Percentiles rank a stretch among this genome's conserved stretches.
These are phyloP conservation scores for Podospora conica DNA, from an alignment of 495 filamentous ascomycete species.

Conservation along the genomic window DNA sequence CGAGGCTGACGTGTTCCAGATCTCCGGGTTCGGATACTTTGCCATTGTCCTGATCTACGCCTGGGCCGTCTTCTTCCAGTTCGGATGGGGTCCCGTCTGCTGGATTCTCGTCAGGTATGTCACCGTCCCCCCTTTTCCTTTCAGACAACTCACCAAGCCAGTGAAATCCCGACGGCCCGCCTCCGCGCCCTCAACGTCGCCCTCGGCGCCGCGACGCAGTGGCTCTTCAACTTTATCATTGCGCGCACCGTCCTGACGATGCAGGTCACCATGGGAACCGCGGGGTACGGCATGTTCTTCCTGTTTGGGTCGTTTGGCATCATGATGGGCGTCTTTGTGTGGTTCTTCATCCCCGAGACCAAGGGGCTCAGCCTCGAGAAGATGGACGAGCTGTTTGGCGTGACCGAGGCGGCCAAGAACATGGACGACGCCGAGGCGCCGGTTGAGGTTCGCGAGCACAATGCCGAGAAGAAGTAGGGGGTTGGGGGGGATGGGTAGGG, in stretches of 20 bases:
- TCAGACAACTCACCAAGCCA: neutral
- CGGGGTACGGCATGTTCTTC: constrained; percentile 59
- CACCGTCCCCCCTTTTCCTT: neutral
- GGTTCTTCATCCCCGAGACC: constrained; percentile 61
- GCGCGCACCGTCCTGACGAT: constrained; percentile 54
- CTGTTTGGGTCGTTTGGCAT: constrained; percentile 1
- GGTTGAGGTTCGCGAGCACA: constrained; percentile 1
- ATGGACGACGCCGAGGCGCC: constrained; percentile 9
- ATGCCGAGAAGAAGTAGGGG: constrained; percentile 1
- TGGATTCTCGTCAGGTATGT: constrained; percentile 58
- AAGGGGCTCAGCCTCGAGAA: constrained; percentile 54
- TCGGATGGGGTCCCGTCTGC: constrained; percentile 68
- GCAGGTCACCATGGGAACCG: constrained; percentile 52
- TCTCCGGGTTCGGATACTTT: constrained; percentile 56
- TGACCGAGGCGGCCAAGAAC: constrained; percentile 10
- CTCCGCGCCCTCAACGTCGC: constrained; percentile 64
- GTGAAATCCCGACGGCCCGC: constrained; percentile 64
- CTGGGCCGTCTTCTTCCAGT: constrained; percentile 65
- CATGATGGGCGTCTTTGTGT: constrained; percentile 42
- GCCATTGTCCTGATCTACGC: constrained; percentile 63
- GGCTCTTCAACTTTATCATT: constrained; percentile 62
- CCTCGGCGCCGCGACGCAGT: constrained; percentile 57
- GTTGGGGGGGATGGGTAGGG: too few species aligned
- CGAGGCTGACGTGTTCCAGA: constrained; percentile 14
- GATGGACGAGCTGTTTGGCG: constrained; percentile 51